These are phyloP conservation scores for Microthlaspi erraticum DNA, from an alignment of 345 rosid species.

Conservation along the genomic window DNA sequence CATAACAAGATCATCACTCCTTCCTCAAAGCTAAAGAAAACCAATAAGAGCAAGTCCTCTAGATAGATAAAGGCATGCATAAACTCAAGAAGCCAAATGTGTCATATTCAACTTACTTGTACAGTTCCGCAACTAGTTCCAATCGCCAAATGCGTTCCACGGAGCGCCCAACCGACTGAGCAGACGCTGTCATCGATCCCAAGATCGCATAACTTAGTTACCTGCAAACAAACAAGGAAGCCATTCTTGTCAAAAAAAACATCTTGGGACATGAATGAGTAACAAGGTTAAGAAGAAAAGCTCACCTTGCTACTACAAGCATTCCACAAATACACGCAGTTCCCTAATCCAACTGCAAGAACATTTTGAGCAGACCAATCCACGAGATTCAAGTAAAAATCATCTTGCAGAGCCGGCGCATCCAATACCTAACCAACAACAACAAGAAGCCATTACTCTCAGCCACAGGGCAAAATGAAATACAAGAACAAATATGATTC, in stretches of 20 bases:
- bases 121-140: constrained; percentile 90
- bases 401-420: constrained; percentile 99
- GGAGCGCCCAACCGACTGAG: constrained; percentile 95
- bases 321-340: constrained; percentile 98
- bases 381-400: constrained; percentile 94
- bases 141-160: constrained; percentile 84
- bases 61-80: constrained; percentile 9
- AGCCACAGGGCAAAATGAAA: background rate
- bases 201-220: constrained; percentile 93
- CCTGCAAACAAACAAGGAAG: constrained; percentile 50
- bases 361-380: constrained; percentile 99
- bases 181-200: constrained; percentile 88
- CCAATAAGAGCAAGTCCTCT: background rate
- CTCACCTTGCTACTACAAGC: constrained; percentile 97
- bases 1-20: background rate
- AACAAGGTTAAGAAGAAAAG: background rate
- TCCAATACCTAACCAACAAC: constrained; percentile 74
- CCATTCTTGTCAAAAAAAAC: constrained; percentile 12
- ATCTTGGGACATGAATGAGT: background rate
- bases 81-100: constrained; percentile 5
- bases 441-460: background rate
- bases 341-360: constrained; percentile 90
- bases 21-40: too few relatives aligned
- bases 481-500: background rate
- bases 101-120: constrained; percentile 58